phyloP scores from a whole-genome alignment of 164 flowering plant species.

The Stephania yunnanensis region DNA sequence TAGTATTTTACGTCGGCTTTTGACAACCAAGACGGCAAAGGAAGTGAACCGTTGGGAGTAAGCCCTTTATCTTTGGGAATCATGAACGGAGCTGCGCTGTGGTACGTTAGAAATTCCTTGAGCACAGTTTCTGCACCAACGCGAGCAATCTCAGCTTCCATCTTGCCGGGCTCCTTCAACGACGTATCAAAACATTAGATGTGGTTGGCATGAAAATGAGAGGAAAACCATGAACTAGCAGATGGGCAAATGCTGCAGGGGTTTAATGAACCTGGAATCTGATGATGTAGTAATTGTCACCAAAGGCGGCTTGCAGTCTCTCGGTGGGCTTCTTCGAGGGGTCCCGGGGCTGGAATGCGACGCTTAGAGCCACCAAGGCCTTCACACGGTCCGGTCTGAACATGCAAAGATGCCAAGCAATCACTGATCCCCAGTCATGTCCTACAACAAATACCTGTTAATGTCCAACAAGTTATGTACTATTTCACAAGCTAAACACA shows the following conservation, averaged over 20 bases:
- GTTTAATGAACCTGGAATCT: slow-evolving; percentile 58
- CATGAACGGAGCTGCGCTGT: slow-evolving; percentile 33
- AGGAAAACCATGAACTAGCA: neutral
- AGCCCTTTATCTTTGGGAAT: slow-evolving; percentile 41
- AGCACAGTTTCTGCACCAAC: slow-evolving; percentile 31
- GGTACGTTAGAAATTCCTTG: slow-evolving; percentile 33
- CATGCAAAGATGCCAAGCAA: slow-evolving; percentile 65
- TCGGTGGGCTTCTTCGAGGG: slow-evolving; percentile 38
- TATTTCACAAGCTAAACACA: neutral
- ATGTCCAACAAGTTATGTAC: neutral
- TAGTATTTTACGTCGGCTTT: slow-evolving; percentile 54
- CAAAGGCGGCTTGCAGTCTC: slow-evolving; percentile 32
- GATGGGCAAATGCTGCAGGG: neutral
- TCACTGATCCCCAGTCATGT: slow-evolving; percentile 74
- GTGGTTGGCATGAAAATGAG: neutral
- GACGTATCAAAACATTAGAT: neutral
- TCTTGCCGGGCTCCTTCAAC: slow-evolving; percentile 48
- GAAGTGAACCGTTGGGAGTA: slow-evolving; percentile 9
- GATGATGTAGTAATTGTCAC: slow-evolving; percentile 66
- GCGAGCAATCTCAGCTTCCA: slow-evolving; percentile 48
- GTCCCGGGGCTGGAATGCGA: slow-evolving; percentile 39
- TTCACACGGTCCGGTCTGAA: slow-evolving; percentile 70
- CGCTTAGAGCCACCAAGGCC: slow-evolving; percentile 72
- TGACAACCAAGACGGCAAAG: slow-evolving; percentile 56
- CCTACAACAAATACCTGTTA: slow-evolving; percentile 48